Base-by-base conservation (phyloP, 768 basidiomycete species). In the Chiua virens region DNA sequence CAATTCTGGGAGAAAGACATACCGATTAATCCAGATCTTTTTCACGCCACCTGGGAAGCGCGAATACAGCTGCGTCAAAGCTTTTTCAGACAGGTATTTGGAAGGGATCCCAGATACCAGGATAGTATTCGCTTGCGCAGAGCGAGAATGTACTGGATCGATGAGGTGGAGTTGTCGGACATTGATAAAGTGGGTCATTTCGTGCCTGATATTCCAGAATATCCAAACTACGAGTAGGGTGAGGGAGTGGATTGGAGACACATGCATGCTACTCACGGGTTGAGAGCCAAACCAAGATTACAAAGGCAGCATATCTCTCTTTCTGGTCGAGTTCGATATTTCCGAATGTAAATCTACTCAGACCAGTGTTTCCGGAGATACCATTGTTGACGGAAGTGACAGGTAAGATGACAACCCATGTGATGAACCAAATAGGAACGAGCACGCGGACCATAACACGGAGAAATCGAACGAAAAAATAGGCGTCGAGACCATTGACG, bases 1-100 rank as follows among this genome's bases (percentile, higher is more conserved):
- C 5, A 35, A 15, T 0, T 23, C 18, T 22, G 4, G 1, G 15
- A 27, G 17, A 5, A 37, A 22, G 23, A 56, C 79, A 37, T 50
- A 86, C 85, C 89, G 79, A 67, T 94, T 96, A 35, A 98, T 78
- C 94, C 96, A 99, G 34, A 99, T 83, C 56, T 83, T 82, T 64
- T 85, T 86, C 8, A 95, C 88, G 15, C 95, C 95, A 10, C 95
- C 95, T 0, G 97, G 96, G 3, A 98, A 78, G 50, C 81, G 79
- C n/a, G 80, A 79, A 69, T 91, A 96, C 11, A 96, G 70, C 43
- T 80, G 75, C 38, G 67, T 71, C 25, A 97, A 75, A 4, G 83
- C 83, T 8, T 75, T 69, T 57, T 87, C 85, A 35, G 85, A 84
- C 47, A 98, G 80, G 62, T 86, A 93, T 42, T 81, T 79, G 28